A percentile compares a stretch with the other conserved stretches of the same genome.
These are phyloP conservation scores for Agastache rugosa DNA, from an alignment of 257 asterid species.

Conservation along the genomic window DNA sequence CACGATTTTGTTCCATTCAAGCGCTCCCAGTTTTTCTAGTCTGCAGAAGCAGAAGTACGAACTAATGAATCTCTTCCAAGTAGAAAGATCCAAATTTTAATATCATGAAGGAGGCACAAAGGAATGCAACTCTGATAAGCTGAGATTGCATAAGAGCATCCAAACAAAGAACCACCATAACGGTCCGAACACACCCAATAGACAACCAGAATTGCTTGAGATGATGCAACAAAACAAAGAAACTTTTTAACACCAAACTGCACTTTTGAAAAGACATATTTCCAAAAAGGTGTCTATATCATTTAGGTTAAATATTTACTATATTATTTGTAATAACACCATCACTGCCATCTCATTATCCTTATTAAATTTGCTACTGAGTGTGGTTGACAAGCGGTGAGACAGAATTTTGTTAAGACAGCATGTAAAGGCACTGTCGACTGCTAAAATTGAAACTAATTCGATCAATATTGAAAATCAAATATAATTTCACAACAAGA, in stretches of 20 bases:
- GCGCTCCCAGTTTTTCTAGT: conserved; percentile 81
- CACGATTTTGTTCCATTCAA: conserved; percentile 81
- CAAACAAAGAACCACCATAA: conserved; percentile 1
- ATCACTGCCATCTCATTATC: neutral
- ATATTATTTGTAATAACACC: neutral
- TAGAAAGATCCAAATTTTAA: conserved; percentile 1
- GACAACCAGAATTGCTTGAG: neutral
- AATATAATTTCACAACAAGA: neutral
- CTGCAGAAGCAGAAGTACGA: conserved; percentile 48
- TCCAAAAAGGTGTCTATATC: neutral
- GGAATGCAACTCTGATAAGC: neutral
- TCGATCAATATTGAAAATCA: neutral
- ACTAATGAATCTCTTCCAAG: neutral
- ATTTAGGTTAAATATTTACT: neutral
- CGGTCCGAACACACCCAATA: neutral
- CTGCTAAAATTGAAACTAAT: neutral
- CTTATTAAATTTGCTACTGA: neutral
- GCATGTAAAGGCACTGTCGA: neutral
- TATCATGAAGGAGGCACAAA: neutral
- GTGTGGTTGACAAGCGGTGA: neutral
- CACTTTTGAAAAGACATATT: neutral
- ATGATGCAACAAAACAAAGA: conserved; percentile 2
- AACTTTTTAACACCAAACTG: neutral
- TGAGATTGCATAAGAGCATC: conserved; percentile 14
- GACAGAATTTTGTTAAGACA: neutral